Percentiles rank a stretch among this genome's conserved stretches.
These are phyloP conservation scores for Aeminium ludgeri DNA, from an alignment of 495 filamentous ascomycete species.

Conservation along the genomic window DNA sequence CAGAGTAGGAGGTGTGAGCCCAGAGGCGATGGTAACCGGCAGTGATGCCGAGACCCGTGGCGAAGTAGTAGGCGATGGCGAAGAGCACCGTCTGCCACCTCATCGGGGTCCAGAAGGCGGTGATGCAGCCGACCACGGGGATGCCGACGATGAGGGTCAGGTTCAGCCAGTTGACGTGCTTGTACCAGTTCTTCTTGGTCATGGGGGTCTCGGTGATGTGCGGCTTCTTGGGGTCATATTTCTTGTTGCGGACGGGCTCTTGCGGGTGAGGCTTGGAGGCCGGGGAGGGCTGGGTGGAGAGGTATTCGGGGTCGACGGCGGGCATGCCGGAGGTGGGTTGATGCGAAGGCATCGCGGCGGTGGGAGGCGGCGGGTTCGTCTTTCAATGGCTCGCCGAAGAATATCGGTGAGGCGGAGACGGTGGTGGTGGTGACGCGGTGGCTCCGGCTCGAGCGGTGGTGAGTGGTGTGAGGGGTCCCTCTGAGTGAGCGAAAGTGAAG, in stretches of 20 bases:
- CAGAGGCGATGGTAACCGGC: constrained; percentile 69
- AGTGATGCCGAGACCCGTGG: constrained; percentile 77
- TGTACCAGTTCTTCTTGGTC: constrained; percentile 79
- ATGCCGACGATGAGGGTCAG: constrained; percentile 74
- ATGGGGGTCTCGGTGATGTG: constrained; percentile 42
- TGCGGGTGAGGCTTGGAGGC: constrained; percentile 18
- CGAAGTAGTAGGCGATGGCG: constrained; percentile 79
- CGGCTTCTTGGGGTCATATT: constrained; percentile 30
- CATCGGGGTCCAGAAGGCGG: constrained; percentile 68
- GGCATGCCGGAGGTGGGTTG: constrained; percentile 22
- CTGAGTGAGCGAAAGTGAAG: no score
- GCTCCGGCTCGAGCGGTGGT: no score
- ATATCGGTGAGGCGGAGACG: no score
- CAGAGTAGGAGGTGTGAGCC: constrained; percentile 91
- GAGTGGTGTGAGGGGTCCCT: no score
- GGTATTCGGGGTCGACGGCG: constrained; percentile 22
- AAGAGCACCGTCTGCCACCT: constrained; percentile 61
- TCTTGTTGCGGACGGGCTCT: constrained; percentile 25
- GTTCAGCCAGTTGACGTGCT: constrained; percentile 80
- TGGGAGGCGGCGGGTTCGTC: no score
- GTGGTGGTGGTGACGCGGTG: no score
- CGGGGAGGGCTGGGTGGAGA: constrained; percentile 21
- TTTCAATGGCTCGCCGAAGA: no score
- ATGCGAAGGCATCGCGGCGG: constrained; percentile 22
- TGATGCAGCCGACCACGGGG: constrained; percentile 58